Percentiles rank a stretch among this genome's conserved stretches.
phyloP scores from a whole-genome alignment of 495 filamentous ascomycete species.

The Talaromyces liani region DNA sequence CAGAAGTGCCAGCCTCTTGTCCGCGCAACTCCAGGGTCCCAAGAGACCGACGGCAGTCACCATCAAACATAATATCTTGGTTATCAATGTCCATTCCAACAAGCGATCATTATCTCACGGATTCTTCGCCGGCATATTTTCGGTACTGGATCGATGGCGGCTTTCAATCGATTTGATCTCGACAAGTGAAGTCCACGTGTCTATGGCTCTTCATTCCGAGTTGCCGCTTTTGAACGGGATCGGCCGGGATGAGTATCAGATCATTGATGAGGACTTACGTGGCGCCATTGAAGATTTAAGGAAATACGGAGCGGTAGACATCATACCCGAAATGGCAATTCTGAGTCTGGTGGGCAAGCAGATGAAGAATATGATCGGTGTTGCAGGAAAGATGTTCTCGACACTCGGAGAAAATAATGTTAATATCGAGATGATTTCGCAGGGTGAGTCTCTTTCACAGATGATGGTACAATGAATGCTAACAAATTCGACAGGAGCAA shows the following conservation, averaged over 20 bases:
- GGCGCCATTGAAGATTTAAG: slow-evolving; percentile 61
- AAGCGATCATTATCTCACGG: slow-evolving; percentile 81
- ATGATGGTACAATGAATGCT: background rate
- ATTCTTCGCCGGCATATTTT: slow-evolving; percentile 87
- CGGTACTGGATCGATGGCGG: slow-evolving; percentile 67
- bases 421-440: slow-evolving; percentile 97
- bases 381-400: slow-evolving; percentile 83
- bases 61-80: slow-evolving; percentile 85
- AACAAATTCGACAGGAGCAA: slow-evolving; percentile 55
- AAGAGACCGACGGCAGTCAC: slow-evolving; percentile 88
- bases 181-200: slow-evolving; percentile 90
- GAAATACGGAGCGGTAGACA: slow-evolving; percentile 75
- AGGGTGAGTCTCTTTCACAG: slow-evolving; percentile 51
- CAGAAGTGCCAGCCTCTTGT: slow-evolving; percentile 36
- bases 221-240: slow-evolving; percentile 43
- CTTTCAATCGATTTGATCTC: slow-evolving; percentile 91
- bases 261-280: slow-evolving; percentile 57
- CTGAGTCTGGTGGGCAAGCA: slow-evolving; percentile 85
- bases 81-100: slow-evolving; percentile 94
- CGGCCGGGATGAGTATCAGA: slow-evolving; percentile 54
- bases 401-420: slow-evolving; percentile 81
- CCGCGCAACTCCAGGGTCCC: slow-evolving; percentile 40
- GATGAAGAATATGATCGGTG: slow-evolving; percentile 91
- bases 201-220: slow-evolving; percentile 81
- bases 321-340: slow-evolving; percentile 83